Conservation (phyloP, 2,329 filamentous ascomycete species). For the Orbilia oligospora region DNA sequence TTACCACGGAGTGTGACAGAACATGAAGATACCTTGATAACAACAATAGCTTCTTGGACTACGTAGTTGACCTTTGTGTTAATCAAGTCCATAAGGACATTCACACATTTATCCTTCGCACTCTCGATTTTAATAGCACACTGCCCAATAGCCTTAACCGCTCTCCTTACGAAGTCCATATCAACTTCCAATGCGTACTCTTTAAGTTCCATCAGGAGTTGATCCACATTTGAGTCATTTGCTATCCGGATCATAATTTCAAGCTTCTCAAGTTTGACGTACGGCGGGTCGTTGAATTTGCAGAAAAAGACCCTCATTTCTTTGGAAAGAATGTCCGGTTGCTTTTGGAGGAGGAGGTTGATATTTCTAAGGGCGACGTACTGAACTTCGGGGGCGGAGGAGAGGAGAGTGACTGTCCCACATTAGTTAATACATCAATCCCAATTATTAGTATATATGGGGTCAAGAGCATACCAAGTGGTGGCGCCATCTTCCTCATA, state of each 20-base stretch:
- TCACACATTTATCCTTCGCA: constrained; percentile 95
- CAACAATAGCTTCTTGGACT: constrained; percentile 97
- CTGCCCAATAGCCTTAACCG: constrained; percentile 96
- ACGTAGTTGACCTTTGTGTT: constrained; percentile 99
- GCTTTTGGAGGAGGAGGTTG: constrained; percentile 92
- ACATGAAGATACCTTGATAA: constrained; percentile 78
- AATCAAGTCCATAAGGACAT: constrained; percentile 91
- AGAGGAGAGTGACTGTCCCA: constrained; percentile 85
- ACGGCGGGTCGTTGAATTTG: constrained; percentile 99
- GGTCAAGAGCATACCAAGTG: constrained; percentile 75
- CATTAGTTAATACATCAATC: constrained; percentile 43
- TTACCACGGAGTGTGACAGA: background rate
- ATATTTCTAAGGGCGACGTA: constrained; percentile 98
- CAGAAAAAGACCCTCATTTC: constrained; percentile 99
- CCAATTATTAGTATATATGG: constrained; percentile 18
- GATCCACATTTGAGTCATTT: constrained; percentile 96
- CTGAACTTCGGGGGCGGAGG: constrained; percentile 95
- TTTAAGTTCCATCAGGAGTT: constrained; percentile 92
- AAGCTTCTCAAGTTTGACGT: constrained; percentile 96
- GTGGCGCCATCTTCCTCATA: constrained; percentile 98
- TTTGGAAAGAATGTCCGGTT: constrained; percentile 96
- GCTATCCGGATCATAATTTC: constrained; percentile 99
- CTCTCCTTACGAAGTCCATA: constrained; percentile 97
- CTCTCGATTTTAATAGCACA: constrained; percentile 98
- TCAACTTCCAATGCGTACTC: constrained; percentile 98